Evolutionary conservation across 345 rosid genomes (phyloP), one percentile per base, ranked within the genome.

Genomic region (Cardamine occulta): DNA sequence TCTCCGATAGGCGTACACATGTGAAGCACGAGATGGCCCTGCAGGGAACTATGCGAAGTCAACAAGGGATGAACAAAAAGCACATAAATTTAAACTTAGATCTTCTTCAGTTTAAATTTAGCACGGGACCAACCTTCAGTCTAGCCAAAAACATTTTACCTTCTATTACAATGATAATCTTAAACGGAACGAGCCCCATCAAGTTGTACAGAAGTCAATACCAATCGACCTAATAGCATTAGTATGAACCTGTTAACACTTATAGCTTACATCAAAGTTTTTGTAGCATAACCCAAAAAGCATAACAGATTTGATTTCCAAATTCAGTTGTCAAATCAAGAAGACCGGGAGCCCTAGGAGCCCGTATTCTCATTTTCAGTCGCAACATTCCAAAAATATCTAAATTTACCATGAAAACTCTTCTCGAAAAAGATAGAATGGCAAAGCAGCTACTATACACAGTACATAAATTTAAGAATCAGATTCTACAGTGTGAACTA

Each of bases 11-110:
- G 84, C 67, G 86, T 82, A 80, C 84, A 88, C 86, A 82, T 55
- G 74, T 78, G 72, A 72, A 87, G 85, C 84, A 87, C 87, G 61
- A 81, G 83, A 86, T 60, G 81, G 77, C 79, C 97, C 94, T 84
- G 93, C 91, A 88, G 83, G 82, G 88, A 88, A 85, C 92, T 88
- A 81, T 82, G 88, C 62, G 12, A 76, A 83, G 95, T 86, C 81
- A 88, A 88, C 83, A 72, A 75, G 78, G 74, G 79, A 68, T 64
- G 75, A 69, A 79, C 74, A 59, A 61, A 57, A 68, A 68, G 74
- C 71, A 84, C 74, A 81, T 29, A 71, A 73, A 76, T 62, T 75
- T 44, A 77, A 84, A 82, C 78, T 70, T 64, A 66, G 69, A 77
- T 21, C 81, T 53, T 67, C 70, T 64, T 66, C 82, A 49, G 75